A percentile compares a stretch with the other conserved stretches of the same genome.
Conservation (phyloP, 2,329 filamentous ascomycete species). For the Xylaria sp. region DNA sequence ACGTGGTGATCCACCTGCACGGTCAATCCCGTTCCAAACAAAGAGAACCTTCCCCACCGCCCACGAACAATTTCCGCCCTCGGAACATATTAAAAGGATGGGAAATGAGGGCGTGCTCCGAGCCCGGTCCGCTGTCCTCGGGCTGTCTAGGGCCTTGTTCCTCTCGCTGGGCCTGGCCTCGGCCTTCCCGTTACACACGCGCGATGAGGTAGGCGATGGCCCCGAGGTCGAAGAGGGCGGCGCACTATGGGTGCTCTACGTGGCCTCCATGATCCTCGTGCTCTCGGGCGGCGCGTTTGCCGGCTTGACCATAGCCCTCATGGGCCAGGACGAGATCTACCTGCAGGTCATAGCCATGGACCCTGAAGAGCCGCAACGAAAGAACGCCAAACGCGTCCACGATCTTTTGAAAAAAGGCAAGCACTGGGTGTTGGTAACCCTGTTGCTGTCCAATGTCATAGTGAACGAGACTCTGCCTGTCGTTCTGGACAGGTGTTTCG, state of each 20-base stretch:
- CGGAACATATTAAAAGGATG: slow-evolving; percentile 25
- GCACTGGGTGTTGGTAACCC: slow-evolving; percentile 95
- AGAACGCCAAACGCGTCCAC: slow-evolving; percentile 81
- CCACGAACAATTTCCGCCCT: slow-evolving; percentile 6
- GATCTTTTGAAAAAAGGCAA: slow-evolving; percentile 83
- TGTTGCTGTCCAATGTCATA: slow-evolving; percentile 94
- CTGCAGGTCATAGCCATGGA: slow-evolving; percentile 91
- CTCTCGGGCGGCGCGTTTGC: slow-evolving; percentile 91
- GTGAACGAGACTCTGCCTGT: slow-evolving; percentile 97
- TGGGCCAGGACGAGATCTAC: slow-evolving; percentile 90
- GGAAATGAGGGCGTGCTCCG: slow-evolving; percentile 38
- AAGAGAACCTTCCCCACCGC: background rate
- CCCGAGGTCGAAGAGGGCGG: slow-evolving; percentile 61
- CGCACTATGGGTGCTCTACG: slow-evolving; percentile 78
- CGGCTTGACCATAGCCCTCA: slow-evolving; percentile 81
- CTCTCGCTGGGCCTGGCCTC: slow-evolving; percentile 43
- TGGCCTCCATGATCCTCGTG: slow-evolving; percentile 78
- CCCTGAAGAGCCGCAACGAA: slow-evolving; percentile 80
- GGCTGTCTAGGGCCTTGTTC: slow-evolving; percentile 46
- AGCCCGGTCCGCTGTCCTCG: slow-evolving; percentile 52
- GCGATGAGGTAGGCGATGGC: slow-evolving; percentile 46
- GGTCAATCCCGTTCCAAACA: background rate
- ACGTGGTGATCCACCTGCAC: background rate
- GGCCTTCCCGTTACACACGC: slow-evolving; percentile 47
- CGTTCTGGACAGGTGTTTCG: slow-evolving; percentile 88